A percentile compares a stretch with the other conserved stretches of the same genome.
These are phyloP conservation scores for Myriangium duriaei DNA, from an alignment of 2,329 filamentous ascomycete species.

Conservation along the genomic window DNA sequence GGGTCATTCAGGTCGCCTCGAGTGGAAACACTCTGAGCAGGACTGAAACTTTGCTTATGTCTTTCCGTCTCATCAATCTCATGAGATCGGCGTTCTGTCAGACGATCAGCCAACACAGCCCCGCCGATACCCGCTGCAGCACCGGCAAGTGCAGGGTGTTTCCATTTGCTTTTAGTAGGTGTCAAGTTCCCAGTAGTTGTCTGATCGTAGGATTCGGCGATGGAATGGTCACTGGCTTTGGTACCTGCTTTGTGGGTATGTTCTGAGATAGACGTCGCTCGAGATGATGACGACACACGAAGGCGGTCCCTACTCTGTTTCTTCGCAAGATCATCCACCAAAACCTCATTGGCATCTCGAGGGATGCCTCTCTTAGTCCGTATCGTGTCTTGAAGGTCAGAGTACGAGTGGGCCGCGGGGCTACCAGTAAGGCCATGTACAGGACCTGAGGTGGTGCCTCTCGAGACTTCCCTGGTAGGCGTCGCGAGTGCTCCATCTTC, in stretches of 20 bases:
- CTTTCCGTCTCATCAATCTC: slow-evolving; percentile 2
- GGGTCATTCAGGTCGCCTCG: slow-evolving; percentile 39
- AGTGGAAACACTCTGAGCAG: slow-evolving; percentile 84
- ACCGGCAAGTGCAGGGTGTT: slow-evolving; percentile 20
- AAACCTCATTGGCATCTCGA: no score
- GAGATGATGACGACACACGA: slow-evolving; percentile 41
- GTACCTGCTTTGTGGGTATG: slow-evolving; percentile 52
- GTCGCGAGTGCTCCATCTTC: slow-evolving; percentile 43
- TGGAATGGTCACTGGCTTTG: slow-evolving; percentile 48
- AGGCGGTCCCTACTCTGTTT: no score
- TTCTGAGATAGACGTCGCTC: slow-evolving; percentile 46
- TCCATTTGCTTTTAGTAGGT: slow-evolving; percentile 24
- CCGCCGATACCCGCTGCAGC: slow-evolving; percentile 29
- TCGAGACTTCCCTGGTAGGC: slow-evolving; percentile 48
- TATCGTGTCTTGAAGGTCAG: no score
- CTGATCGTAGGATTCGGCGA: slow-evolving; percentile 36
- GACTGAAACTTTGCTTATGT: slow-evolving; percentile 42
- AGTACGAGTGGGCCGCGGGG: no score
- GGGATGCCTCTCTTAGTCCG: no score
- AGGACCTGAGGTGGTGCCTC: no score
- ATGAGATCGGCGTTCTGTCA: slow-evolving; percentile 1
- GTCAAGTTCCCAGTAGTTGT: slow-evolving; percentile 25
- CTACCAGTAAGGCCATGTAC: no score
- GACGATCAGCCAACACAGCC: slow-evolving; percentile 11
- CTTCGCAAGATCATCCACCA: no score